Percentiles rank a stretch among this genome's conserved stretches.
Conservation (phyloP, 1,284 basidiomycete species). For the Phellinidium pouzarii region DNA sequence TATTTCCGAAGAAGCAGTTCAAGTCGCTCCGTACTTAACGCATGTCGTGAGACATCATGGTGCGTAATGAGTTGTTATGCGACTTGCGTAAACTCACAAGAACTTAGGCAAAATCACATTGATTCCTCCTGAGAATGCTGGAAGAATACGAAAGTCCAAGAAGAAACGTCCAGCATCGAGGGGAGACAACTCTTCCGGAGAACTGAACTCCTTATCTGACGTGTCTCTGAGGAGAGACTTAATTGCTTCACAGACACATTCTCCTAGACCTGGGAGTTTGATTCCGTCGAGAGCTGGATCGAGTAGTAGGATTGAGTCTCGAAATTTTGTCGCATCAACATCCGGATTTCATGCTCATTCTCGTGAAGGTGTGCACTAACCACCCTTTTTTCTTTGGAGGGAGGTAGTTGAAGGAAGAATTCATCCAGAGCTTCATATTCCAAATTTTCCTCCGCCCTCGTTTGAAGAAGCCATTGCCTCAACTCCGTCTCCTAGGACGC, state of each 20-base stretch:
- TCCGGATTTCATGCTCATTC: background rate
- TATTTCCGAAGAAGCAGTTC: conserved; percentile 40
- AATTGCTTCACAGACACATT: background rate
- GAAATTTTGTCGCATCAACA: background rate
- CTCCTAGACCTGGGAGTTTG: background rate
- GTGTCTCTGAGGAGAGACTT: background rate
- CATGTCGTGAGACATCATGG: conserved; percentile 48
- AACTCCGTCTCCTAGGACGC: background rate
- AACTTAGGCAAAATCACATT: conserved; percentile 37
- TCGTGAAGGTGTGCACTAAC: background rate
- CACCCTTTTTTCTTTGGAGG: background rate
- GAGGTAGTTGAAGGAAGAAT: background rate
- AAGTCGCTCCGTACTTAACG: conserved; percentile 51
- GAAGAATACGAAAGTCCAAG: conserved; percentile 46
- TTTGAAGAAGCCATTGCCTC: conserved; percentile 15
- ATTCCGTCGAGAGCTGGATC: background rate
- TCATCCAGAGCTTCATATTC: background rate
- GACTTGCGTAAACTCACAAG: background rate
- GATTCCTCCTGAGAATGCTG: conserved; percentile 46
- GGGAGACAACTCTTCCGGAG: background rate
- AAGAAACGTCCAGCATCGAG: conserved; percentile 4
- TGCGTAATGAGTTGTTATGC: background rate
- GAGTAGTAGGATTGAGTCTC: background rate
- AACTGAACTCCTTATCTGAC: background rate
- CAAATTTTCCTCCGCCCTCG: conserved; percentile 16